Base-by-base conservation (phyloP, 805 yeast species). In the Saturnispora sanitii region DNA sequence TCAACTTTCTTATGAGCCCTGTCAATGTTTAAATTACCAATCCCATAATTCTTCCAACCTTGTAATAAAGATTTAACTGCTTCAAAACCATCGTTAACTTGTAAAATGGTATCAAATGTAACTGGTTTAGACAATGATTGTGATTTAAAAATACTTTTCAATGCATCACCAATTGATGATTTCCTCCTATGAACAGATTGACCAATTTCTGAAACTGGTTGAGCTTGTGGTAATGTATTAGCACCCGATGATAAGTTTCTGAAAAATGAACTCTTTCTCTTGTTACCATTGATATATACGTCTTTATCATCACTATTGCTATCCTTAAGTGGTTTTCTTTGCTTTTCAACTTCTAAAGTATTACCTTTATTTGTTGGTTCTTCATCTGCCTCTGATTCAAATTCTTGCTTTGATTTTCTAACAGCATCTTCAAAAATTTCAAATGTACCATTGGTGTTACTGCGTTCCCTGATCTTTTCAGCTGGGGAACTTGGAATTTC, bases 11-110 rank as follows among this genome's bases (percentile, higher is more conserved):
- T 56, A 6, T 62, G 56, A 4, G 62, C 57, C 17, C 66, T 62
- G 48, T 70, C 70, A 35, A 71, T 59, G 29, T 59, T 62, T 44
- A 82, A 66, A 45, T 75, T 69, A 48, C 71, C 73, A 50, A 82
- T 60, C 7, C 92, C 90, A 51, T 80, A 80, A 45, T 71, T 75
- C 12, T 75, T 70, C 92, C 92, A 82, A 15, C 80, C 75, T 34
- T 59, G 65, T 48, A 82, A 62, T 41, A 82, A 67, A 33, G 82
- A 74, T 54, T 65, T 70, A 49, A 82, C 61, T 3, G 86, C 85
- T 33, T 75, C 73, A 45, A 73, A 70, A 68, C 81, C 68, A 54
- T 81, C 85, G 21, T 64, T 70, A 43, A 64, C 62, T 9, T 71
- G 64, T 18, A 62, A 44, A 17, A 53, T 49, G 2, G 66, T 58